Evolutionary conservation across 108 stramenopile genomes (phyloP).

Genomic region (Skeletonema grethae): DNA sequence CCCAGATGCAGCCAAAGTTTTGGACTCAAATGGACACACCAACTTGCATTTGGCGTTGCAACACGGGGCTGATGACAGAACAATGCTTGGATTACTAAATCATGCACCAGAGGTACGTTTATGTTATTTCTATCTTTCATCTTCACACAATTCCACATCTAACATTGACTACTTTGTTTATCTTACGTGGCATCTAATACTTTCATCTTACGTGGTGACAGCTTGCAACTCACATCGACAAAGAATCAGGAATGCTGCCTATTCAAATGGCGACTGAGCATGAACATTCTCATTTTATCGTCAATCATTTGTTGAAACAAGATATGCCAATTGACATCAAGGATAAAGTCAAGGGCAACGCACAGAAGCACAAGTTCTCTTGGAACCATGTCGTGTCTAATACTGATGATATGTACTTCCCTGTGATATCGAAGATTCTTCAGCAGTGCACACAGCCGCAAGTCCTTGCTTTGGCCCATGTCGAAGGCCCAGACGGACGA

Average conservation of each 20-base stretch:
- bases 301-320: slow-evolving; percentile 75
- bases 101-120: slow-evolving; percentile 68
- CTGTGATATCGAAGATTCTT: slow-evolving; percentile 79
- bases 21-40: slow-evolving; percentile 73
- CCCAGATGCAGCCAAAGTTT: slow-evolving; percentile 61
- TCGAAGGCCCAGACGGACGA: slow-evolving; percentile 80
- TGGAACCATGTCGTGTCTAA: slow-evolving; percentile 85
- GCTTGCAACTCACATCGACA: slow-evolving; percentile 68
- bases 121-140: neutral
- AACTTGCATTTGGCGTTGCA: slow-evolving; percentile 70
- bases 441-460: slow-evolving; percentile 83
- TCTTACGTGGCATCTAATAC: no score
- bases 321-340: slow-evolving; percentile 76
- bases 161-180: neutral
- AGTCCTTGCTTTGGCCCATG: slow-evolving; percentile 72
- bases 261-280: slow-evolving; percentile 81
- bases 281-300: slow-evolving; percentile 83
- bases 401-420: slow-evolving; percentile 75
- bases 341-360: slow-evolving; percentile 78
- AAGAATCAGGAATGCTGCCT: slow-evolving; percentile 70
- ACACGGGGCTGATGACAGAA: slow-evolving; percentile 77
- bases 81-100: slow-evolving; percentile 75
- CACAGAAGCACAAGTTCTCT: slow-evolving; percentile 73
- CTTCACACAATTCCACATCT: neutral
- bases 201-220: neutral